Evolutionary conservation across 768 basidiomycete species (phyloP).

Genomic region (Russula sp.): DNA sequence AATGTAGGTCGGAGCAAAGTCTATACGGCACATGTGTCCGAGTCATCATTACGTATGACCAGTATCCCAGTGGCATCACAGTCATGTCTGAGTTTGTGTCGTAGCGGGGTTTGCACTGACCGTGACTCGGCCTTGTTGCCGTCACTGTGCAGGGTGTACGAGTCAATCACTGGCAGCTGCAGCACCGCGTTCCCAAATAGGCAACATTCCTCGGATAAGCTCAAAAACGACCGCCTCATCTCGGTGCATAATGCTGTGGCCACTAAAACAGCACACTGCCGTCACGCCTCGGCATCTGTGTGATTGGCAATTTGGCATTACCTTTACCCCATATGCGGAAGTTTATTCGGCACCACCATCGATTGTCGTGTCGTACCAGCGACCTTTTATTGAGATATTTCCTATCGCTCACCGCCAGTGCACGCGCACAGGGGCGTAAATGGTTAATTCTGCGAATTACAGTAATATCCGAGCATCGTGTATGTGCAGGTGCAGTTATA

Average conservation of each 20-base stretch:
- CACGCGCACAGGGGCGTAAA: background rate
- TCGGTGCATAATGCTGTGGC: background rate
- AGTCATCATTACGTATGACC: background rate
- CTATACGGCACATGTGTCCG: background rate
- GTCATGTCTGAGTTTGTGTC: constrained; percentile 2
- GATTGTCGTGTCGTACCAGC: background rate
- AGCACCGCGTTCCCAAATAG: no score
- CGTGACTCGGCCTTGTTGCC: constrained; percentile 10
- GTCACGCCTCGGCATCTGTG: background rate
- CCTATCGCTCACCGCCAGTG: background rate
- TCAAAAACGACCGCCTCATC: no score
- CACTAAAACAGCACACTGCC: background rate
- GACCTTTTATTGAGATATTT: background rate
- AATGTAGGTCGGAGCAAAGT: background rate
- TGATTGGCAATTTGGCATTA: no score
- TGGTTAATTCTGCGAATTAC: background rate
- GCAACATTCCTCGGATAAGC: no score
- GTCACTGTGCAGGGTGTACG: background rate
- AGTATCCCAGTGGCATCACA: background rate
- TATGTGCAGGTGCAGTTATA: background rate
- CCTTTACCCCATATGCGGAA: background rate
- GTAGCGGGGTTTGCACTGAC: background rate
- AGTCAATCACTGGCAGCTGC: background rate
- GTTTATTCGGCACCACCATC: background rate
- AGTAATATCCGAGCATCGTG: background rate